Percentiles rank a stretch among this genome's conserved stretches.
Evolutionary conservation across 2,329 filamentous ascomycete species (phyloP).

Genomic region (Botryotinia convoluta): DNA sequence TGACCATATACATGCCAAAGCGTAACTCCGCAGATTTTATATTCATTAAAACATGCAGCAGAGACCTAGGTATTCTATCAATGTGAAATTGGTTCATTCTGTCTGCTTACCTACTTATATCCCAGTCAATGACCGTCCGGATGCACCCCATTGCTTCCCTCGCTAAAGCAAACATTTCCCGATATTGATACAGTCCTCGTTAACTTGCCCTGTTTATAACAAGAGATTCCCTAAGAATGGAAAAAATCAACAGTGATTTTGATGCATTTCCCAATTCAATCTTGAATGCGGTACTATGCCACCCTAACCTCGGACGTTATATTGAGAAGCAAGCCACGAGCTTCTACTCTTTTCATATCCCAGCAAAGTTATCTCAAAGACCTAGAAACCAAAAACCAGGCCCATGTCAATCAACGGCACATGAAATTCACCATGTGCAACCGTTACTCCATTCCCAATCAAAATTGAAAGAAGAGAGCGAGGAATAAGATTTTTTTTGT

Average conservation of each 20-base stretch:
- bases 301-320: slow-evolving; percentile 10
- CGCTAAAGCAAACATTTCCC: slow-evolving; percentile 15
- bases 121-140: slow-evolving; percentile 1
- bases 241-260: background rate
- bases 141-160: slow-evolving; percentile 16
- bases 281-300: background rate
- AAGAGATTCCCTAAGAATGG: background rate
- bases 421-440: slow-evolving; percentile 9
- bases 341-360: background rate
- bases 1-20: background rate
- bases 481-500: background rate
- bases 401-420: slow-evolving; percentile 6
- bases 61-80: background rate
- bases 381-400: background rate
- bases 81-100: background rate
- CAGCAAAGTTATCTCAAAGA: background rate
- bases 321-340: background rate
- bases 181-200: slow-evolving; percentile 8
- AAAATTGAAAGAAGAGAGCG: background rate
- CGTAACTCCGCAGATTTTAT: background rate
- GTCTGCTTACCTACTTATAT: background rate
- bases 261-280: background rate
- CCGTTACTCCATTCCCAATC: background rate
- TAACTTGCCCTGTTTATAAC: slow-evolving; percentile 1
- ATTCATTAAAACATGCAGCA: background rate